Conservation (phyloP, 129 eudicot genomes). For the Helichrysum umbraculigerum region DNA sequence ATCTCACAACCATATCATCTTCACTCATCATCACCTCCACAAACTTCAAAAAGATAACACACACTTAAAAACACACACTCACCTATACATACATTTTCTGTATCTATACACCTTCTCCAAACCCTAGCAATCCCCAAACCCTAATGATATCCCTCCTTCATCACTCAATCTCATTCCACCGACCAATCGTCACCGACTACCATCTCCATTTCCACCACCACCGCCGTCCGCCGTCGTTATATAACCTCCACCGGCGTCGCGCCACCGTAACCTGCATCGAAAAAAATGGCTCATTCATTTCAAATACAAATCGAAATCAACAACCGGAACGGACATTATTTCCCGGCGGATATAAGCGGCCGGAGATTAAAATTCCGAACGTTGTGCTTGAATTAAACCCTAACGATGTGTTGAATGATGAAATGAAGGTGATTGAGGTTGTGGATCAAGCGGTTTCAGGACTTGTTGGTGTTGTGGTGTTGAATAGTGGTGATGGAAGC, state of each 20-base stretch:
- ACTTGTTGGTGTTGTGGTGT: slow-evolving; percentile 72
- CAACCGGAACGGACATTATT: slow-evolving; percentile 59
- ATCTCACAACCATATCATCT: not conserved
- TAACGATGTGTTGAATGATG: slow-evolving; percentile 53
- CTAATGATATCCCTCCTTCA: slow-evolving; percentile 32
- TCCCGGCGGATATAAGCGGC: slow-evolving; percentile 94
- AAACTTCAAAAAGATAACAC: slow-evolving; percentile 11
- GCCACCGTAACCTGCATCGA: slow-evolving; percentile 27
- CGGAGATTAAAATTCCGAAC: slow-evolving; percentile 72
- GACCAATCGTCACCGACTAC: slow-evolving; percentile 13
- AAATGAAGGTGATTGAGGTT: slow-evolving; percentile 41
- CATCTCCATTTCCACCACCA: slow-evolving; percentile 18
- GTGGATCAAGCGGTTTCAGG: slow-evolving; percentile 76
- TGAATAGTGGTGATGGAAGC: slow-evolving; percentile 53
- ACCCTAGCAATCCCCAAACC: slow-evolving; percentile 4
- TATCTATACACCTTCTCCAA: not conserved
- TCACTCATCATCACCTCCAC: slow-evolving; percentile 2
- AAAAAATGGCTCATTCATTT: slow-evolving; percentile 10
- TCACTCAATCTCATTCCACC: slow-evolving; percentile 36
- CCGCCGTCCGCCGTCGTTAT: slow-evolving; percentile 34
- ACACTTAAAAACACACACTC: not conserved
- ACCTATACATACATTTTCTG: not conserved
- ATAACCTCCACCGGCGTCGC: slow-evolving; percentile 28
- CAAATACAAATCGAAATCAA: slow-evolving; percentile 15
- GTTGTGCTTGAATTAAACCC: slow-evolving; percentile 61